A percentile compares a stretch with the other conserved stretches of the same genome.
phyloP scores from a whole-genome alignment of 2,329 filamentous ascomycete genomes.

The Diplodia scrobiculata region DNA sequence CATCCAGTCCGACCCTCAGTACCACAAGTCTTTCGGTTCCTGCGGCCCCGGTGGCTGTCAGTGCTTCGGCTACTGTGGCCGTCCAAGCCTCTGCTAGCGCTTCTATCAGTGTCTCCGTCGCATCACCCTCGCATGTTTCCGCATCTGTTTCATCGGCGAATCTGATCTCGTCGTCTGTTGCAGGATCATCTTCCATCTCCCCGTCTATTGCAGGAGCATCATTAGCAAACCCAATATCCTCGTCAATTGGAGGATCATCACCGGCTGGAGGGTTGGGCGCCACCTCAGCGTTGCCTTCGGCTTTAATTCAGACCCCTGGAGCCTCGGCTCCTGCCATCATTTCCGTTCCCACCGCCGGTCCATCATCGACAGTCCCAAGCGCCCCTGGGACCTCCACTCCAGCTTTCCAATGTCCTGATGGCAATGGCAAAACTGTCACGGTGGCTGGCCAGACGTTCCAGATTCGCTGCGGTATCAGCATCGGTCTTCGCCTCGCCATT shows the following conservation, averaged over 20 bases:
- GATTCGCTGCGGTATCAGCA: constrained; percentile 21
- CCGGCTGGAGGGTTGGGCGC: background rate
- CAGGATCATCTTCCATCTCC: background rate
- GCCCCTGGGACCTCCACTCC: background rate
- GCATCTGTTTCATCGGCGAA: background rate
- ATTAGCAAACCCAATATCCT: background rate
- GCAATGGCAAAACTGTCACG: background rate
- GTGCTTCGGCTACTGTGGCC: background rate
- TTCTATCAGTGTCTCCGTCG: constrained; percentile 3
- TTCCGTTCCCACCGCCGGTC: background rate
- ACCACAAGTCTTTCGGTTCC: background rate
- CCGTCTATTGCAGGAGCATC: background rate
- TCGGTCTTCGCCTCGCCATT: constrained; percentile 22
- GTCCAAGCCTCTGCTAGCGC: background rate
- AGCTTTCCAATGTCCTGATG: constrained; percentile 3
- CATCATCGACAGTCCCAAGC: background rate
- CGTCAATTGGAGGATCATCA: background rate
- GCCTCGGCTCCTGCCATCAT: background rate
- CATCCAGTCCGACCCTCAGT: background rate
- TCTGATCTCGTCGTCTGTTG: background rate
- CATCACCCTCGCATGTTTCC: background rate
- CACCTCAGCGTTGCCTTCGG: background rate
- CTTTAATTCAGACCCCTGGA: background rate
- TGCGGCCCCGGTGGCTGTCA: constrained; percentile 2
- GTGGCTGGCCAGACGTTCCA: constrained; percentile 9